A percentile compares a stretch with the other conserved stretches of the same genome.
These are phyloP conservation scores for Jatropha podagrica DNA, from an alignment of 441 rosid genomes.

Conservation along the genomic window DNA sequence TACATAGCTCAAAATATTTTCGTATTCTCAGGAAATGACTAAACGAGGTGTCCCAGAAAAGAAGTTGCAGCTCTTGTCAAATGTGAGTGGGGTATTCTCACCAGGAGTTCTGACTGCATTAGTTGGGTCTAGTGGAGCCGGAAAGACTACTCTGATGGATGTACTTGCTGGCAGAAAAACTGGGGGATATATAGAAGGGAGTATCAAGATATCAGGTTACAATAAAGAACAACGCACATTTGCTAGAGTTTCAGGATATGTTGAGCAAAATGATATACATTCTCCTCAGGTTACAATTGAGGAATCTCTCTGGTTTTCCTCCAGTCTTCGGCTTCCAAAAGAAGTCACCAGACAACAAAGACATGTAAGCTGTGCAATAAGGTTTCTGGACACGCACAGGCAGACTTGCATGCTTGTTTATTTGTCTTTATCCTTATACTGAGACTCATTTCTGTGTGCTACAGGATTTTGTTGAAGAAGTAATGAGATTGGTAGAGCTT, in stretches of 20 bases:
- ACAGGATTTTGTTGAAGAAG: slow-evolving; percentile 95
- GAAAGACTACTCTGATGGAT: slow-evolving; percentile 96
- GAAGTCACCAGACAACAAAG: slow-evolving; percentile 66
- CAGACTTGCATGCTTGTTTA: neutral
- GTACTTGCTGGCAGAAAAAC: slow-evolving; percentile 98
- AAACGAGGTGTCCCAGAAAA: slow-evolving; percentile 67
- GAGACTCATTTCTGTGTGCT: slow-evolving; percentile 16
- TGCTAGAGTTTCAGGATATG: slow-evolving; percentile 92
- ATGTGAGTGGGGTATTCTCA: slow-evolving; percentile 87
- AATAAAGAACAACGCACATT: slow-evolving; percentile 78
- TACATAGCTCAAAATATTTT: slow-evolving; percentile 6
- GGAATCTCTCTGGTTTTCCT: slow-evolving; percentile 92
- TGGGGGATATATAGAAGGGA: slow-evolving; percentile 90
- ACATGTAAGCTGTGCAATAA: slow-evolving; percentile 41
- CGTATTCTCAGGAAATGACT: slow-evolving; percentile 67
- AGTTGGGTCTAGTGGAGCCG: slow-evolving; percentile 98
- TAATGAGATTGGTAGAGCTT: slow-evolving; percentile 91
- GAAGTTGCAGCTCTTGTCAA: slow-evolving; percentile 68
- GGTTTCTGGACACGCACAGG: neutral
- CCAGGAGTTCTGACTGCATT: slow-evolving; percentile 94
- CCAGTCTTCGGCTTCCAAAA: slow-evolving; percentile 82
- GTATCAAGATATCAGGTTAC: slow-evolving; percentile 77
- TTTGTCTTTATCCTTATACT: slow-evolving; percentile 8
- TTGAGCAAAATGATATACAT: slow-evolving; percentile 95
- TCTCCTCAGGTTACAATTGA: slow-evolving; percentile 95